These are phyloP conservation scores for Russula brevipes DNA, from an alignment of 768 basidiomycete species.

Conservation along the genomic window DNA sequence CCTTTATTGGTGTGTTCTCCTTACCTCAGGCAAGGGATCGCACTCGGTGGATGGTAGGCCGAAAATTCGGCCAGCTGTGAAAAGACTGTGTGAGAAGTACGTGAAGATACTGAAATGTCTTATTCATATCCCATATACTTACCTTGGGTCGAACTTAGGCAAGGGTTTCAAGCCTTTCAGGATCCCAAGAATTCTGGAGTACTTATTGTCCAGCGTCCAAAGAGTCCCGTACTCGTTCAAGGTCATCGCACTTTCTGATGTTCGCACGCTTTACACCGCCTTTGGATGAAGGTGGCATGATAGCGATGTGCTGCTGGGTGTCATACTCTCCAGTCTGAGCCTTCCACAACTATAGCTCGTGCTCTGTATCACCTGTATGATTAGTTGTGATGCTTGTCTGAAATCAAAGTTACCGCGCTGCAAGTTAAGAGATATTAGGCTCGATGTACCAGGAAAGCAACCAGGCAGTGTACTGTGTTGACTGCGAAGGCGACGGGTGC, in stretches of 20 bases:
- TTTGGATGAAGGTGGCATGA: too few relatives aligned
- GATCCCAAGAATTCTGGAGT: constrained; percentile 12
- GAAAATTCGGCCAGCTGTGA: constrained; percentile 14
- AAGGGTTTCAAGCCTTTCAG: not conserved
- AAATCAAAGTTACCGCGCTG: too few relatives aligned
- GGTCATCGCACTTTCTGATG: not conserved
- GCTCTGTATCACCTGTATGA: too few relatives aligned
- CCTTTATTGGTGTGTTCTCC: not conserved
- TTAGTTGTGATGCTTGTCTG: too few relatives aligned
- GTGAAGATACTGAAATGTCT: not conserved
- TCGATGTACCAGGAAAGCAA: too few relatives aligned
- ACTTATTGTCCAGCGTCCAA: constrained; percentile 7
- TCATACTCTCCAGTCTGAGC: too few relatives aligned
- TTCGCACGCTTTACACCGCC: not conserved
- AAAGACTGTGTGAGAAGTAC: not conserved
- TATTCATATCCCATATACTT: not conserved
- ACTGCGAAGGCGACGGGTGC: too few relatives aligned
- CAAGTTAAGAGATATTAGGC: too few relatives aligned
- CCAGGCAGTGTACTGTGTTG: too few relatives aligned
- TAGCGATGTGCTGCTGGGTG: too few relatives aligned
- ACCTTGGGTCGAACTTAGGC: constrained; percentile 1
- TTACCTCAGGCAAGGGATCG: constrained; percentile 1
- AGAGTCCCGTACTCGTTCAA: not conserved
- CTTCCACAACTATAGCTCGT: not conserved
- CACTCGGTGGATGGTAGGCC: constrained; percentile 3